Conservation (phyloP, 148 eudicot species). For the Chenopodium suecicum region DNA sequence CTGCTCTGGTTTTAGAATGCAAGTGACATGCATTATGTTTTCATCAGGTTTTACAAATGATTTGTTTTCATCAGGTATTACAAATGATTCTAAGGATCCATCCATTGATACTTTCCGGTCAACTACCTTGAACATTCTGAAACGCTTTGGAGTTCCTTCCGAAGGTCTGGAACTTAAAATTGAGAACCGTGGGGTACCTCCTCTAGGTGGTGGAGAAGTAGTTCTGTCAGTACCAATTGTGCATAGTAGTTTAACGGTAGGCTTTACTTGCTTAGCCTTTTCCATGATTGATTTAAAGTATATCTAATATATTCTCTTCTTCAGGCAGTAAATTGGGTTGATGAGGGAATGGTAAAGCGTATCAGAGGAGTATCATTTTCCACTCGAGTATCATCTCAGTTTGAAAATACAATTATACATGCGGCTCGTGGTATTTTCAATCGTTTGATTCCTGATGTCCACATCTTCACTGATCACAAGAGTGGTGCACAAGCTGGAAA, state of each 20-base stretch:
- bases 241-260: slow-evolving; percentile 58
- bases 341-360: slow-evolving; percentile 90
- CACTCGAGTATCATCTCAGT: slow-evolving; percentile 69
- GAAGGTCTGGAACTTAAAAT: slow-evolving; percentile 86
- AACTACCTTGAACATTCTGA: slow-evolving; percentile 64
- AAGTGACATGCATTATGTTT: neutral
- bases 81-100: slow-evolving; percentile 82
- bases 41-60: slow-evolving; percentile 84
- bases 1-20: neutral
- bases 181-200: slow-evolving; percentile 77
- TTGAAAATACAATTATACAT: slow-evolving; percentile 71
- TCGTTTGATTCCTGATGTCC: slow-evolving; percentile 79
- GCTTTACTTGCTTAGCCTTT: neutral
- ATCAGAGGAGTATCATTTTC: slow-evolving; percentile 83
- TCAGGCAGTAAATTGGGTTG: slow-evolving; percentile 84
- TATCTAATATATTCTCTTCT: slow-evolving; percentile 5
- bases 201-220: slow-evolving; percentile 88
- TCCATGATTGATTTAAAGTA: neutral
- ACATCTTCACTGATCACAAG: slow-evolving; percentile 81
- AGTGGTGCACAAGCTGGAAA: slow-evolving; percentile 74
- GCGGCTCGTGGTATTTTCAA: slow-evolving; percentile 90
- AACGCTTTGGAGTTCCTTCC: slow-evolving; percentile 77
- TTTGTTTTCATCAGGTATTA: slow-evolving; percentile 61
- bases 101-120: slow-evolving; percentile 81
- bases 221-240: slow-evolving; percentile 69